phyloP scores from a whole-genome alignment of 2,329 filamentous ascomycete species.

The Colletotrichum melonis region DNA sequence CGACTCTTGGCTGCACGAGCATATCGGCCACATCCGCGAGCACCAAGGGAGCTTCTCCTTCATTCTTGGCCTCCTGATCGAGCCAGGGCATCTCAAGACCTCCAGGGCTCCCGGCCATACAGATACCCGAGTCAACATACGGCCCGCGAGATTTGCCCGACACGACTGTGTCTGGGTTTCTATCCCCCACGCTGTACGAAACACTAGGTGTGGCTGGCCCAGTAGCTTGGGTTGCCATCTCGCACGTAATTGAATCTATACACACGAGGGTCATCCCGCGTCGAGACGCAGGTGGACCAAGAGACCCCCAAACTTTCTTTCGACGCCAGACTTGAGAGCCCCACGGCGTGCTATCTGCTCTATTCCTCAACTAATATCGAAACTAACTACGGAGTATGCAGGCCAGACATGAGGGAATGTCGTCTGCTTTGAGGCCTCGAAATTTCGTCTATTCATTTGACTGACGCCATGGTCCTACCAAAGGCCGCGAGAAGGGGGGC shows the following conservation, averaged over 20 bases:
- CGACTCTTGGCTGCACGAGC: not conserved
- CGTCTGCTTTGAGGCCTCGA: not conserved
- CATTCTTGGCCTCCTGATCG: not conserved
- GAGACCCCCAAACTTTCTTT: slow-evolving; percentile 36
- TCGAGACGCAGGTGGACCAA: slow-evolving; percentile 32
- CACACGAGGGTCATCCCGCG: slow-evolving; percentile 31
- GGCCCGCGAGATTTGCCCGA: not conserved
- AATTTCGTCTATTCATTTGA: not conserved
- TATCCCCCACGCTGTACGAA: not conserved
- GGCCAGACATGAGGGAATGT: not conserved
- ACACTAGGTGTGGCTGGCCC: slow-evolving; percentile 22
- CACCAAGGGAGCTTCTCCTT: not conserved
- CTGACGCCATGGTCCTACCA: not conserved
- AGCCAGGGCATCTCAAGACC: not conserved
- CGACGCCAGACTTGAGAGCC: slow-evolving; percentile 13
- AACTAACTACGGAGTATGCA: not conserved
- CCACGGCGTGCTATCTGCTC: not conserved
- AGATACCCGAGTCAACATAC: not conserved
- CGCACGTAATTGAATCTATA: slow-evolving; percentile 20
- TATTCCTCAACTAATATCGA: not conserved
- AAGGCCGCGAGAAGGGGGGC: not conserved
- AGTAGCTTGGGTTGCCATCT: slow-evolving; percentile 14
- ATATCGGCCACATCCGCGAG: not conserved
- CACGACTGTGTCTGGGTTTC: not conserved
- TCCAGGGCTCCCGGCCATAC: not conserved